Base-by-base conservation (phyloP, 2,329 filamentous ascomycete genomes). In the Pseudocercospora vitis region DNA sequence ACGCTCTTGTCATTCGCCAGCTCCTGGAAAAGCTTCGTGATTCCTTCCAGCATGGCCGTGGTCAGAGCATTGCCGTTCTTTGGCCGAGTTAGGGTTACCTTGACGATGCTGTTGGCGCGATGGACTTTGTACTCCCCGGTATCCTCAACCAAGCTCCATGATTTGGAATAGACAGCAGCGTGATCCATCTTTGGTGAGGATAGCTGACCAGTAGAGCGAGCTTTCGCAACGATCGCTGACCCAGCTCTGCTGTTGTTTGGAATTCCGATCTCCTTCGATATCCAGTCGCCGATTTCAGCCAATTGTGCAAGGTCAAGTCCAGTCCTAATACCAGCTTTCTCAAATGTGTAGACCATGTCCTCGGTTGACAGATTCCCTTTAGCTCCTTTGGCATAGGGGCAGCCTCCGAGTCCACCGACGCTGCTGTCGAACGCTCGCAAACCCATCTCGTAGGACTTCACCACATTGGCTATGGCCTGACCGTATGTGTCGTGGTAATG, bases 401-500 rank as follows among this genome's bases (percentile, higher is more conserved):
- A 68, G 2, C 65, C 65, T 11, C 65, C 65, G 2, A 68, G 63
- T 0, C 65, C 65, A 3, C 55, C 65, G 7, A 66, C 64, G 49
- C 59, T 63, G 47, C 57, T 63, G 46, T 68, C 65, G 39, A 68
- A 68, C 1, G 57, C 52, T 18, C 63, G 55, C 7, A 68, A 19
- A 7, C 65, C 65, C 40, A 62, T 53, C 3, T 61, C 40, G 39
- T 61, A 67, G 1, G 65, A 63, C 24, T 55, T 55, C 40, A 56
- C 56, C 8, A 65, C 60, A 45, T 68, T 68, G 2, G 60, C 53
- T 7, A 68, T 56, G 0, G 63, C 65, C 51, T 68, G 65, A 1
- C 65, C 65, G 42, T 68, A 66, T 2, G 65, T 68, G 46, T 68
- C 65, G 51, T 68, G 65, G 50, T 65, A 68, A 28, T 68, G 65